Conservation (phyloP, 192 early-diverging fungal genomes). For the Backusella liffmaniae region DNA sequence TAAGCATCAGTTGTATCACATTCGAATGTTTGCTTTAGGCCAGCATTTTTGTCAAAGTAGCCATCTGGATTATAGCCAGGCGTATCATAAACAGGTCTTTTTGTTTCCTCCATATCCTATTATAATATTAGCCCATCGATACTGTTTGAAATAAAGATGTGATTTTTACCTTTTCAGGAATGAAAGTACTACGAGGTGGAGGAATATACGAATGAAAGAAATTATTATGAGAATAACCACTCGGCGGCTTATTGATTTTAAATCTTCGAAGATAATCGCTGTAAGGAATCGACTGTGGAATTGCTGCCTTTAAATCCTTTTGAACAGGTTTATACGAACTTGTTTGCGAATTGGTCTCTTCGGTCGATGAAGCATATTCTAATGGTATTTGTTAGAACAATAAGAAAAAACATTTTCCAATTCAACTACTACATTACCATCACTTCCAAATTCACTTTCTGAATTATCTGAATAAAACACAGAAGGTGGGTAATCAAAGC, state of each 20-base stretch:
- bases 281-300: conserved; percentile 23
- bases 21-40: conserved; percentile 12
- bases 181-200: conserved; percentile 44
- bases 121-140: neutral
- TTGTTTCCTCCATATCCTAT: conserved; percentile 9
- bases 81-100: neutral
- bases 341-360: neutral
- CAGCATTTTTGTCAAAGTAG: neutral
- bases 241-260: neutral
- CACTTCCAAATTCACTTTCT: conserved; percentile 15
- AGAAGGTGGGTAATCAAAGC: conserved; percentile 2
- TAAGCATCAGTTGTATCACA: neutral
- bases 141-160: neutral
- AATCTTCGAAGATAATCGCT: conserved; percentile 18
- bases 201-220: conserved; percentile 47
- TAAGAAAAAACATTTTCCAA: neutral
- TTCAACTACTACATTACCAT: conserved; percentile 1
- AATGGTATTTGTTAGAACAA: neutral
- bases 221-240: neutral
- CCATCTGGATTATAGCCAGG: neutral
- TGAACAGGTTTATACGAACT: neutral
- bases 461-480: conserved; percentile 20
- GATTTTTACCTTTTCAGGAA: conserved; percentile 37
- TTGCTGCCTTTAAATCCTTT: conserved; percentile 10
- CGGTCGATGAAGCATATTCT: neutral